Percentiles rank a stretch among this genome's conserved stretches.
Evolutionary conservation across 169 alveolate species (phyloP).

Genomic region (Plasmodium vivax): DNA sequence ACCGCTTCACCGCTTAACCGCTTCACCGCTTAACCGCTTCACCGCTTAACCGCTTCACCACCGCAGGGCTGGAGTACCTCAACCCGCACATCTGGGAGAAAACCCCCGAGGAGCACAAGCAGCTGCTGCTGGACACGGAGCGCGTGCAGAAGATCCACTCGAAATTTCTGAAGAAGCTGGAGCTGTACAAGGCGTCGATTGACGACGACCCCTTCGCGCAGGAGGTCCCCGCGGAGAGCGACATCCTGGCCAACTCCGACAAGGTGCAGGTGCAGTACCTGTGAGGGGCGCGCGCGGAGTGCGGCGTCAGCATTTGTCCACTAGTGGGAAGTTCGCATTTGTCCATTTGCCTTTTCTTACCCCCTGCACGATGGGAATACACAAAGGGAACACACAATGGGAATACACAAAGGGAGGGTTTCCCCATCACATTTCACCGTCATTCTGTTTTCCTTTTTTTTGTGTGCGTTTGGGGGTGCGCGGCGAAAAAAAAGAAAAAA

Average conservation of each 20-base stretch:
- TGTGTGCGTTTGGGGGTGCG: not conserved
- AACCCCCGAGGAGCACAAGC: conserved; percentile 73
- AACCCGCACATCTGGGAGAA: conserved; percentile 71
- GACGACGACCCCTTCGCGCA: conserved; percentile 78
- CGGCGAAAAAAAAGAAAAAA: not conserved
- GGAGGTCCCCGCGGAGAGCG: conserved; percentile 65
- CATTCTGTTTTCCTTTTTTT: not conserved
- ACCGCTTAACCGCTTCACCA: no score
- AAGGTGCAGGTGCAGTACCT: conserved; percentile 34
- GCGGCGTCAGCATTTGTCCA: not conserved
- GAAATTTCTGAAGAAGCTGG: conserved; percentile 63
- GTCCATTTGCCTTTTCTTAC: not conserved
- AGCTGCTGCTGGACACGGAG: conserved; percentile 72
- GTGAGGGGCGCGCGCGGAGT: not conserved
- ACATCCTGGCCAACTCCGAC: conserved; percentile 12
- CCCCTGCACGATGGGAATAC: not conserved
- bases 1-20: no score
- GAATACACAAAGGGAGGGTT: no score
- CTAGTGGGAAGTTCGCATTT: no score
- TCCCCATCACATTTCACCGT: not conserved
- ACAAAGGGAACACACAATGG: no score
- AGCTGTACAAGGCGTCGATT: conserved; percentile 67
- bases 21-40: no score
- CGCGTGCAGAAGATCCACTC: conserved; percentile 67
- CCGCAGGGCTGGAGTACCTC: conserved; percentile 77